Conservation (phyloP, 2,329 filamentous ascomycete genomes). For the Scedosporium apiospermum region DNA sequence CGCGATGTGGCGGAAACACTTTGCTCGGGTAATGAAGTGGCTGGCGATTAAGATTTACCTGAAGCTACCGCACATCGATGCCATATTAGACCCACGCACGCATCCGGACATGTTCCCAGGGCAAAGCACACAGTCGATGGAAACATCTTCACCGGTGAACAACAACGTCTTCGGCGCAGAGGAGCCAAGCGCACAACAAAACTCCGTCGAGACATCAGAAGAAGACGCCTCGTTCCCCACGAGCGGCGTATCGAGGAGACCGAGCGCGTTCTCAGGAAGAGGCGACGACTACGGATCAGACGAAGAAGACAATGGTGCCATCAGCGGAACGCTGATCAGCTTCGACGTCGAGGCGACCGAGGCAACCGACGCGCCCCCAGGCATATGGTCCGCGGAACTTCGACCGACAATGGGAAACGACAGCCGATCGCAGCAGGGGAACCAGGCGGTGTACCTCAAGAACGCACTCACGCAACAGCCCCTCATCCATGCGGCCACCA, state of each 20-base stretch:
- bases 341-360: constrained; percentile 53
- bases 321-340: constrained; percentile 48
- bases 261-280: constrained; percentile 15
- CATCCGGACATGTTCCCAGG: neutral
- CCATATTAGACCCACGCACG: neutral
- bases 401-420: constrained; percentile 36
- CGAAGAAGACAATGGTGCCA: constrained; percentile 45
- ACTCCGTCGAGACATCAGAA: neutral
- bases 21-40: constrained; percentile 6
- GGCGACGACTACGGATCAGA: constrained; percentile 45
- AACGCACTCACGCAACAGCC: constrained; percentile 39
- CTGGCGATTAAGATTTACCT: constrained; percentile 20
- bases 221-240: neutral
- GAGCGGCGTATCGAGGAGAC: neutral
- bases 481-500: constrained; percentile 38
- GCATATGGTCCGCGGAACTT: constrained; percentile 49
- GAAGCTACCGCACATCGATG: constrained; percentile 17
- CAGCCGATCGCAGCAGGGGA: constrained; percentile 12
- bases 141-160: neutral
- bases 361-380: constrained; percentile 37
- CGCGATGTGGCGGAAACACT: constrained; percentile 29
- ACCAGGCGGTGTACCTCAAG: constrained; percentile 29
- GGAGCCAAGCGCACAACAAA: neutral
- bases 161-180: neutral
- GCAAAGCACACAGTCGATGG: neutral